Percentiles rank a stretch among this genome's conserved stretches.
These are phyloP conservation scores for Calocera viscosa DNA, from an alignment of 768 basidiomycete species.

Conservation along the genomic window DNA sequence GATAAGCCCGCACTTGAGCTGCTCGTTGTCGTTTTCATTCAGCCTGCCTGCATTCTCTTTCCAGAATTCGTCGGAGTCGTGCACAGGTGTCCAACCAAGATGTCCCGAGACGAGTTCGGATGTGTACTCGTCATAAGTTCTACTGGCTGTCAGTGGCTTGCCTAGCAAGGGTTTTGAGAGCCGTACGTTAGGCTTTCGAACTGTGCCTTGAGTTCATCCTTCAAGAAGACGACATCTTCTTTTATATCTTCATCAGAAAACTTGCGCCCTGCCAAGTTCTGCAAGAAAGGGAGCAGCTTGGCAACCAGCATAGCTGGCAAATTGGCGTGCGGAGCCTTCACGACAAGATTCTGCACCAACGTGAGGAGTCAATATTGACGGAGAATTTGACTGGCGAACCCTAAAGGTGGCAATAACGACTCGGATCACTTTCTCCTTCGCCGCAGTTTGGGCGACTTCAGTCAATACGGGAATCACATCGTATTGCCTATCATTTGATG, in stretches of 20 bases:
- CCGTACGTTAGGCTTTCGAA: constrained; percentile 85
- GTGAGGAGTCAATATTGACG: constrained; percentile 8
- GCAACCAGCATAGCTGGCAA: constrained; percentile 86
- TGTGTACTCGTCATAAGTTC: constrained; percentile 91
- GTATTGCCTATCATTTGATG: constrained; percentile 50
- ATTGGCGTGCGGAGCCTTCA: constrained; percentile 75
- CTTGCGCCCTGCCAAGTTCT: constrained; percentile 71
- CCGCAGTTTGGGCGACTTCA: constrained; percentile 72
- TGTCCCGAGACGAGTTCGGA: constrained; percentile 84
- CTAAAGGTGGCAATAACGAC: constrained; percentile 86
- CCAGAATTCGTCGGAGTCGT: constrained; percentile 97
- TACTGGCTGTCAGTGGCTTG: constrained; percentile 24
- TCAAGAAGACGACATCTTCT: constrained; percentile 80
- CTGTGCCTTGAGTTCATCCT: constrained; percentile 69
- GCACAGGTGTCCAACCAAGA: constrained; percentile 89
- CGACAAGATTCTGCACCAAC: constrained; percentile 62
- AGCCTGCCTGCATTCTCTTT: constrained; percentile 81
- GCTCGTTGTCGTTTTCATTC: constrained; percentile 71
- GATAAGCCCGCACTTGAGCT: constrained; percentile 52
- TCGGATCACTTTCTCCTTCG: constrained; percentile 94
- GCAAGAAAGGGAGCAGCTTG: constrained; percentile 72
- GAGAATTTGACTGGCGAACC: constrained; percentile 31
- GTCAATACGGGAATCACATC: constrained; percentile 78
- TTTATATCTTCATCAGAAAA: constrained; percentile 91
- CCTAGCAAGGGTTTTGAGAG: background rate